Conservation (phyloP, 345 rosid species). For the Boechera stricta region DNA sequence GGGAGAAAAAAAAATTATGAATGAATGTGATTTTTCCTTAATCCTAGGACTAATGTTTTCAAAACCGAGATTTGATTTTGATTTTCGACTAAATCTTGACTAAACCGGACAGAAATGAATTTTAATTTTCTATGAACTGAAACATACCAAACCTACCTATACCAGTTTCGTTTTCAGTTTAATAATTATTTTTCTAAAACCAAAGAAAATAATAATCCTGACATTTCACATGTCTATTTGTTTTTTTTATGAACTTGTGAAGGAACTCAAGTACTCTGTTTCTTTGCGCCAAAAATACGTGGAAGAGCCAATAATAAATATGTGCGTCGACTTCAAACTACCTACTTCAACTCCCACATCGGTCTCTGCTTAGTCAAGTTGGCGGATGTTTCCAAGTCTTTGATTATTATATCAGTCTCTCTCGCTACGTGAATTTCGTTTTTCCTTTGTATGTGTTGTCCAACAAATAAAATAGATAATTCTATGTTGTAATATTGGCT, state of each 20-base stretch:
- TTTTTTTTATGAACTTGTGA: background rate
- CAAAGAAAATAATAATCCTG: background rate
- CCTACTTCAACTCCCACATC: slow-evolving; percentile 9
- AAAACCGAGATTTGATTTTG: too few relatives aligned
- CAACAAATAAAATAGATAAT: background rate
- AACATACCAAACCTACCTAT: background rate
- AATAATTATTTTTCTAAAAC: background rate
- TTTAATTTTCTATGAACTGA: background rate
- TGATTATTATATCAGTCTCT: background rate
- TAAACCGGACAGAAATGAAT: too few relatives aligned
- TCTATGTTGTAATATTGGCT: background rate
- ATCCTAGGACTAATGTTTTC: background rate
- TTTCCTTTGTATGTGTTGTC: background rate
- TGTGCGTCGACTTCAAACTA: slow-evolving; percentile 23
- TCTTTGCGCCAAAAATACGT: slow-evolving; percentile 9
- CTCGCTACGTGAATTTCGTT: background rate
- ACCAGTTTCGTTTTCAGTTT: background rate
- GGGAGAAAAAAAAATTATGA: background rate
- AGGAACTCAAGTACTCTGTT: slow-evolving; percentile 11
- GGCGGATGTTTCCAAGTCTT: slow-evolving; percentile 8
- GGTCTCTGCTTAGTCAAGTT: slow-evolving; percentile 15
- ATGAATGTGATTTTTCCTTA: slow-evolving; percentile 3
- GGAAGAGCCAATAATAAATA: background rate
- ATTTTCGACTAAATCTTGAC: too few relatives aligned
- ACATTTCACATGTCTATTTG: background rate